Evolutionary conservation across 2,329 filamentous ascomycete genomes (phyloP).

Genomic region (Pseudogymnoascus sp.): DNA sequence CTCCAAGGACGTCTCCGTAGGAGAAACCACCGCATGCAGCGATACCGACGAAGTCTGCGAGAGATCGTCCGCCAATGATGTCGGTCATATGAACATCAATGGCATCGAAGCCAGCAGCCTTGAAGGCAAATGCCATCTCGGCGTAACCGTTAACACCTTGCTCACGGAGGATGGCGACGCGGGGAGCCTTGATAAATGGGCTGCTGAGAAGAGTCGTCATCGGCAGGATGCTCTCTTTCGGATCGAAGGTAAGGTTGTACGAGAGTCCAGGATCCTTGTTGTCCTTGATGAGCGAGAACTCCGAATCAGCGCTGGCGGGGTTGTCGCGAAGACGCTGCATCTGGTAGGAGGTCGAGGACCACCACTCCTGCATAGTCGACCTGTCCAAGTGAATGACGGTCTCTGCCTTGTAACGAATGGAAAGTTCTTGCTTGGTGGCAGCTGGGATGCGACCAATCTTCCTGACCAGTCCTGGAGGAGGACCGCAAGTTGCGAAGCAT

Average conservation of each 20-base stretch:
- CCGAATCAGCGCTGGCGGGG: conserved; percentile 74
- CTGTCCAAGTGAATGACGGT: conserved; percentile 64
- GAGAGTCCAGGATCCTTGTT: conserved; percentile 72
- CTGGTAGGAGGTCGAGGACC: conserved; percentile 80
- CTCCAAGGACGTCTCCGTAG: conserved; percentile 79
- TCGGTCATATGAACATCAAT: conserved; percentile 98
- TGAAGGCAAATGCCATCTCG: conserved; percentile 98
- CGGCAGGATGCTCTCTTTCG: conserved; percentile 65
- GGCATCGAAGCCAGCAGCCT: conserved; percentile 80
- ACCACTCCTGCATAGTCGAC: conserved; percentile 72
- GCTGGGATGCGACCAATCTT: conserved; percentile 73
- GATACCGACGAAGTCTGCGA: conserved; percentile 77
- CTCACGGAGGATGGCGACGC: conserved; percentile 88
- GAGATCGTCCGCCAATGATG: conserved; percentile 69
- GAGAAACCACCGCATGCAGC: conserved; percentile 97
- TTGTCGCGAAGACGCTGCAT: conserved; percentile 92
- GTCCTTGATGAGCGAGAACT: conserved; percentile 69
- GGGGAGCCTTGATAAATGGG: conserved; percentile 53
- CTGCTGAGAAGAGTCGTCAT: conserved; percentile 44
- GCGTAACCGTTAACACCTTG: conserved; percentile 92
- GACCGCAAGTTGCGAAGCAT: conserved; percentile 86
- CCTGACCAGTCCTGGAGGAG: conserved; percentile 71
- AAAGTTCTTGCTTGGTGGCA: conserved; percentile 64
- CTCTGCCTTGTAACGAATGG: conserved; percentile 63
- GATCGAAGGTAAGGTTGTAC: conserved; percentile 76